Percentiles rank a stretch among this genome's conserved stretches.
Conservation (phyloP, 2,329 filamentous ascomycete species). For the Chalaropsis ovoidea region DNA sequence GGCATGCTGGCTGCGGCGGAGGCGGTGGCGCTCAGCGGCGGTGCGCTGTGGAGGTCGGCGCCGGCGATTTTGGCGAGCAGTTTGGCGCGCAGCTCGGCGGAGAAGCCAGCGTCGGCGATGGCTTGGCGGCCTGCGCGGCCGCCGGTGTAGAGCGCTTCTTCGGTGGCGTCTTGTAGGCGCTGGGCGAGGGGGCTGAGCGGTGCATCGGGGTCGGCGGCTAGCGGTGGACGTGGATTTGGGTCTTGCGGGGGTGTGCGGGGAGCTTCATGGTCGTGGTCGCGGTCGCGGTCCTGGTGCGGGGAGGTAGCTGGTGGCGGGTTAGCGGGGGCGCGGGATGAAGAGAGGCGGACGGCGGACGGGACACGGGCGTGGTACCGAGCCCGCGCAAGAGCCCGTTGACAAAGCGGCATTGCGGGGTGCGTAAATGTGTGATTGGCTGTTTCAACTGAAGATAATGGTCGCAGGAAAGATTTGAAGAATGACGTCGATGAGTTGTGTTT, state of each 20-base stretch:
- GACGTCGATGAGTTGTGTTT: neutral
- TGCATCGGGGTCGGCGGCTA: neutral
- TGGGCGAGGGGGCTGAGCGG: slow-evolving; percentile 32
- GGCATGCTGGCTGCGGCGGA: slow-evolving; percentile 31
- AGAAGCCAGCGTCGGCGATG: slow-evolving; percentile 53
- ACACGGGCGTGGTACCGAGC: neutral
- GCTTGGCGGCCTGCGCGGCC: slow-evolving; percentile 50
- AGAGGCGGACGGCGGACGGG: neutral
- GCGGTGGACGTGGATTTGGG: neutral
- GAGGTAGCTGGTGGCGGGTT: neutral
- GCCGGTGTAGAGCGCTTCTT: slow-evolving; percentile 50
- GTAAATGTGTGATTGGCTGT: neutral
- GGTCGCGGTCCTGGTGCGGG: neutral
- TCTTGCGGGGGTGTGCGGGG: neutral
- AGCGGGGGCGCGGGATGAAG: neutral
- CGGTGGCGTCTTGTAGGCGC: slow-evolving; percentile 52
- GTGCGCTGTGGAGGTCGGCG: slow-evolving; percentile 39
- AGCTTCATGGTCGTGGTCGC: too few species aligned
- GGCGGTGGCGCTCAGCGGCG: slow-evolving; percentile 26
- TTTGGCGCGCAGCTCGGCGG: slow-evolving; percentile 50
- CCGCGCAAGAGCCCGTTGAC: neutral
- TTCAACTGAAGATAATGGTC: neutral
- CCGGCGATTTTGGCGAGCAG: slow-evolving; percentile 48
- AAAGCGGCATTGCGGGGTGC: neutral
- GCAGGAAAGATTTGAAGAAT: neutral